These are phyloP conservation scores for Arthrobotrys megalospora DNA, from an alignment of 2,329 filamentous ascomycete species.

Conservation along the genomic window DNA sequence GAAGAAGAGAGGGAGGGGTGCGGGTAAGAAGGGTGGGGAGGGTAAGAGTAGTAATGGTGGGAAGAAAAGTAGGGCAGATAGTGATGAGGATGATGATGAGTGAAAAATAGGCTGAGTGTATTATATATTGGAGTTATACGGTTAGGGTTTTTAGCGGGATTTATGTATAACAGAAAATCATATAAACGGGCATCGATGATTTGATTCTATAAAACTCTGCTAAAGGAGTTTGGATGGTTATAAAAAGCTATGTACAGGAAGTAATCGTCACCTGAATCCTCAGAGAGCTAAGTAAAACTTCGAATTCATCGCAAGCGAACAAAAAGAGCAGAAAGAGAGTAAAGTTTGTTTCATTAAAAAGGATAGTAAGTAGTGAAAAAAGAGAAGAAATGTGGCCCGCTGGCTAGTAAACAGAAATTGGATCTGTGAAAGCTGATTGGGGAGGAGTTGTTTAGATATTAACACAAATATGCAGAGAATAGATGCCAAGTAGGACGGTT, in stretches of 20 bases:
- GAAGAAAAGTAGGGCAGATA: constrained; percentile 13
- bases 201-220: constrained; percentile 11
- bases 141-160: neutral
- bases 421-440: neutral
- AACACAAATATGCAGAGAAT: constrained; percentile 3
- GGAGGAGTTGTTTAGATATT: neutral
- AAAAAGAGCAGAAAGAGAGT: constrained; percentile 6
- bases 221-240: neutral
- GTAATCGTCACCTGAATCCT: neutral
- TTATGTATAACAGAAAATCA: constrained; percentile 13
- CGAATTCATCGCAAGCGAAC: neutral
- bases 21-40: constrained; percentile 7
- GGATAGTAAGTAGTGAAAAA: neutral
- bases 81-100: constrained; percentile 20
- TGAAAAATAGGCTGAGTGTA: neutral
- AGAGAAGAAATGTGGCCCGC: constrained; percentile 16
- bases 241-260: constrained; percentile 21
- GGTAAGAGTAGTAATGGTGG: constrained; percentile 18
- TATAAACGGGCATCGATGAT: neutral
- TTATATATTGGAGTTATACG: neutral
- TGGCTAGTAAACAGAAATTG: constrained; percentile 10
- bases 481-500: neutral
- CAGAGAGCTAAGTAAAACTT: neutral
- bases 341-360: constrained; percentile 30
- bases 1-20: constrained; percentile 5